These are phyloP conservation scores for Nicotiana tabacum DNA, from an alignment of 257 asterid genomes.

Conservation along the genomic window DNA sequence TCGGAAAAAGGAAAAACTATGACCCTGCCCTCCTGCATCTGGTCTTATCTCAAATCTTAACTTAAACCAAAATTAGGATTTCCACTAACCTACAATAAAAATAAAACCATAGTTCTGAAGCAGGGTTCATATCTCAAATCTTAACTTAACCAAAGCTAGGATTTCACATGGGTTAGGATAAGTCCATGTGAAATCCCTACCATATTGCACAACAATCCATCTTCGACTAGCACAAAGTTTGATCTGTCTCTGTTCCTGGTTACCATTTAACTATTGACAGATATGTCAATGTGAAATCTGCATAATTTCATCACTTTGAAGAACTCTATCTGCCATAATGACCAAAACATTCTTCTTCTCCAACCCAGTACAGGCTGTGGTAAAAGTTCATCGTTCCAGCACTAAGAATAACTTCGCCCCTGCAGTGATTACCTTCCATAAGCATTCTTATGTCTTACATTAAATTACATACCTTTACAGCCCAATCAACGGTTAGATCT, in stretches of 20 bases:
- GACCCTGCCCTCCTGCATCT: not conserved
- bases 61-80: not conserved
- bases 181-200: constrained; percentile 3
- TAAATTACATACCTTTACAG: not conserved
- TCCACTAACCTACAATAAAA: not conserved
- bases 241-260: not conserved
- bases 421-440: not conserved
- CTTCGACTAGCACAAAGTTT: not conserved
- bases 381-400: not conserved
- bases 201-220: not conserved
- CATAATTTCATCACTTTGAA: not conserved
- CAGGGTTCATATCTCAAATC: not conserved
- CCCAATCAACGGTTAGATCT: not conserved
- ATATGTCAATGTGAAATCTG: not conserved
- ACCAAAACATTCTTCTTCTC: not conserved
- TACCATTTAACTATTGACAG: not conserved
- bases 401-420: not conserved
- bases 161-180: not conserved
- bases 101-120: not conserved
- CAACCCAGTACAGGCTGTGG: not conserved
- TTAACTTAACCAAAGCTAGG: not conserved
- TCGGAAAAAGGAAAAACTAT: not conserved
- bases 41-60: not conserved
- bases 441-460: not conserved
- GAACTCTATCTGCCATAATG: not conserved